Evolutionary conservation across 1,139 yeast genomes (phyloP).

Genomic region (Candida sp.): DNA sequence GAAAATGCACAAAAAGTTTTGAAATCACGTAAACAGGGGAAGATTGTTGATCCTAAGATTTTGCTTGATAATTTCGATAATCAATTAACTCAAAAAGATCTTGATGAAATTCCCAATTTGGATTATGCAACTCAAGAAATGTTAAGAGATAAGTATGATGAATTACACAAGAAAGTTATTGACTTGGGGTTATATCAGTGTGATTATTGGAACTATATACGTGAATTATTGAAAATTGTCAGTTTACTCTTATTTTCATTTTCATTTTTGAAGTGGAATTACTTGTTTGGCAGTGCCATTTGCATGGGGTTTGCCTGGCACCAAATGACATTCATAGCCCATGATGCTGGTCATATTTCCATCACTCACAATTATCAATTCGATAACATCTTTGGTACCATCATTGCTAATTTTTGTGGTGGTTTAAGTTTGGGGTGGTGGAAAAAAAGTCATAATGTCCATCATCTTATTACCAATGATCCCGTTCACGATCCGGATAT

Average conservation of each 20-base stretch:
- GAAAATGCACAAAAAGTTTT: constrained; percentile 33
- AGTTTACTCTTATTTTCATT: constrained; percentile 51
- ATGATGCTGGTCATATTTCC: constrained; percentile 85
- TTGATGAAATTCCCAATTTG: constrained; percentile 55
- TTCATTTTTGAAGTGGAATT: constrained; percentile 43
- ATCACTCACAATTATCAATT: constrained; percentile 76
- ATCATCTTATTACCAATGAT: constrained; percentile 83
- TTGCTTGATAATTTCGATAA: constrained; percentile 60
- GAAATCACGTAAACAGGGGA: constrained; percentile 28
- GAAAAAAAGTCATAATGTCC: constrained; percentile 91
- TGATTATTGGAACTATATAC: constrained; percentile 64
- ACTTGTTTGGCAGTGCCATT: constrained; percentile 57
- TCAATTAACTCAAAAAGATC: constrained; percentile 48
- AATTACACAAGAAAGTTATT: constrained; percentile 54
- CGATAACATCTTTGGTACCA: constrained; percentile 74
- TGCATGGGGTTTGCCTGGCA: constrained; percentile 83
- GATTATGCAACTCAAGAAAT: constrained; percentile 64
- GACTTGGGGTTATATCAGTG: constrained; percentile 67
- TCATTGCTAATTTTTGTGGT: constrained; percentile 75
- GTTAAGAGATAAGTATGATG: constrained; percentile 56
- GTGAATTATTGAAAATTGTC: constrained; percentile 62
- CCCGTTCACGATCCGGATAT: constrained; percentile 95
- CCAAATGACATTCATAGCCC: constrained; percentile 83
- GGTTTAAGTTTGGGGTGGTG: constrained; percentile 93
- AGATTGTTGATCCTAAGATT: constrained; percentile 53